Percentiles rank a stretch among this genome's conserved stretches.
These are phyloP conservation scores for Solanum tarijense DNA, from an alignment of 257 asterid species.

Conservation along the genomic window DNA sequence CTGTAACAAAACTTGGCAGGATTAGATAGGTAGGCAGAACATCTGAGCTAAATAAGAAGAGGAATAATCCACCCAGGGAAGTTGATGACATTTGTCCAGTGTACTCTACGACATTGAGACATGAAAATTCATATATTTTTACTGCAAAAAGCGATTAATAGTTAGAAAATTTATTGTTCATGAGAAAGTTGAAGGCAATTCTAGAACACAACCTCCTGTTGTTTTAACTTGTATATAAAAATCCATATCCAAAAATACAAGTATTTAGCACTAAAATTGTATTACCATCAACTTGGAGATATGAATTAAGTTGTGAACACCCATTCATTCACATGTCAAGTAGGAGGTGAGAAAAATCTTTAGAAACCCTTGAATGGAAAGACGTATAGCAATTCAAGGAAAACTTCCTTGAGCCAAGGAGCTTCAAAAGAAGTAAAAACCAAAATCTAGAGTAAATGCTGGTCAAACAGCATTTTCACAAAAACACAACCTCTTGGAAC, in stretches of 20 bases:
- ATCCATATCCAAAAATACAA: background rate
- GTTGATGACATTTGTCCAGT: background rate
- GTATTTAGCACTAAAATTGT: background rate
- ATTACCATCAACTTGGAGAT: background rate
- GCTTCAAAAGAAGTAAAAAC: background rate
- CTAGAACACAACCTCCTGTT: background rate
- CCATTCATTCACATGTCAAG: background rate
- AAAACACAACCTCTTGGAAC: background rate
- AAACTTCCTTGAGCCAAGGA: background rate
- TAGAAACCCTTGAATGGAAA: background rate
- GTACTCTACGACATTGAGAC: background rate
- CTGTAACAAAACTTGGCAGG: slow-evolving; percentile 22
- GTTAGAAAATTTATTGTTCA: background rate
- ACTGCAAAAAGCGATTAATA: background rate
- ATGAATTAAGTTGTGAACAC: background rate
- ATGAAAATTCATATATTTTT: background rate
- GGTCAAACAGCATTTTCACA: background rate
- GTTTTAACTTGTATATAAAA: background rate
- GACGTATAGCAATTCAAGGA: background rate
- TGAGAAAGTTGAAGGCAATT: background rate
- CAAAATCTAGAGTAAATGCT: background rate
- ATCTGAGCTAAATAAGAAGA: background rate
- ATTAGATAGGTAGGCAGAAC: background rate
- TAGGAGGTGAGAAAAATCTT: background rate
- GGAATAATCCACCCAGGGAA: background rate